Evolutionary conservation across 176 grass and related monocot species (phyloP).

Genomic region (Sorghum bicolor): DNA sequence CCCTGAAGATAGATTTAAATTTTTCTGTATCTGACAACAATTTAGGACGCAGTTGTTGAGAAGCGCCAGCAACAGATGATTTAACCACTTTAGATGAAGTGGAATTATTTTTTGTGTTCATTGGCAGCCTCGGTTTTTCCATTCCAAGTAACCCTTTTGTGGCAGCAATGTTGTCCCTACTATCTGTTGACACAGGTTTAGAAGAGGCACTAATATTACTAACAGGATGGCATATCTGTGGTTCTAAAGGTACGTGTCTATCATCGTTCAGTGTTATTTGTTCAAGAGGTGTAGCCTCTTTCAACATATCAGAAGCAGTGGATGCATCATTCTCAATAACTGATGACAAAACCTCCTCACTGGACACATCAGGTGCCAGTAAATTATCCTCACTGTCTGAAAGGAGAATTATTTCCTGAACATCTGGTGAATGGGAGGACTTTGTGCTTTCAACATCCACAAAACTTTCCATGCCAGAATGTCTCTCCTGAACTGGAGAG

Average conservation of each 20-base stretch:
- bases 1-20: slow-evolving; percentile 58
- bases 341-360: slow-evolving; percentile 37
- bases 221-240: background rate
- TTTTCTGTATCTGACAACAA: slow-evolving; percentile 32
- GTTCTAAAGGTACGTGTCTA: slow-evolving; percentile 26
- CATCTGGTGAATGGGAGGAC: slow-evolving; percentile 14
- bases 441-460: slow-evolving; percentile 23
- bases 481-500: slow-evolving; percentile 14
- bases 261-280: slow-evolving; percentile 16
- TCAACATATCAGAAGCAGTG: slow-evolving; percentile 15
- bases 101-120: slow-evolving; percentile 31
- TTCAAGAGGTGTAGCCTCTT: slow-evolving; percentile 20
- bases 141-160: slow-evolving; percentile 42
- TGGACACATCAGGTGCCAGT: slow-evolving; percentile 29
- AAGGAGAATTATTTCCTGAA: slow-evolving; percentile 59
- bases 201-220: slow-evolving; percentile 32
- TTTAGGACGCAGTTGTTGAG: slow-evolving; percentile 35
- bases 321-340: slow-evolving; percentile 22
- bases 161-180: slow-evolving; percentile 20
- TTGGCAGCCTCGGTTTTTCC: slow-evolving; percentile 32
- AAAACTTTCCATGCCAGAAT: slow-evolving; percentile 22
- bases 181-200: slow-evolving; percentile 35
- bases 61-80: slow-evolving; percentile 22
- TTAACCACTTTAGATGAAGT: slow-evolving; percentile 37
- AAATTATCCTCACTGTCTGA: slow-evolving; percentile 69